Evolutionary conservation across 306 rosid genomes (phyloP).

Genomic region (Alnus glutinosa): DNA sequence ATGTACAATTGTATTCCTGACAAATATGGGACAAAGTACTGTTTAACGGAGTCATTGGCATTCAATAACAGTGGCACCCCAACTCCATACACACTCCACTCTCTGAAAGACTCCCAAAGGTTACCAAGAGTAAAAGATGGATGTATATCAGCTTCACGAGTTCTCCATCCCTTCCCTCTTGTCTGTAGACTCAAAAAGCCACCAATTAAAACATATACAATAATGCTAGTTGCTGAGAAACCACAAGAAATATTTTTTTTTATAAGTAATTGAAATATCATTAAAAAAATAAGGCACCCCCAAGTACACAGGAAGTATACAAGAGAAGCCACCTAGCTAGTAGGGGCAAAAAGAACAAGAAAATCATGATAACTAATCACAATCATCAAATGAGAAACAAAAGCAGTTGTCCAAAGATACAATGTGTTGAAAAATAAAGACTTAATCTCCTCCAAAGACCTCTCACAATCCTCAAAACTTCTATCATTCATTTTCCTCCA

Average conservation of each 20-base stretch:
- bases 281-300: too few relatives aligned
- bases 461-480: too few relatives aligned
- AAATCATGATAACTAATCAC: too few relatives aligned
- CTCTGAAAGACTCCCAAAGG: constrained; percentile 53
- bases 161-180: constrained; percentile 29
- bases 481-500: too few relatives aligned
- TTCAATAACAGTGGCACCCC: constrained; percentile 50
- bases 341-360: too few relatives aligned
- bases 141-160: constrained; percentile 17
- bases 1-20: constrained; percentile 57
- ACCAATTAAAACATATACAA: constrained; percentile 22
- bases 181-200: constrained; percentile 34
- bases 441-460: too few relatives aligned
- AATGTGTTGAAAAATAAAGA: too few relatives aligned
- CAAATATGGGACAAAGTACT: constrained; percentile 55
- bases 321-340: too few relatives aligned
- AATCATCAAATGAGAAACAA: too few relatives aligned
- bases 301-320: too few relatives aligned
- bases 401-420: too few relatives aligned
- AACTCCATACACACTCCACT: constrained; percentile 62
- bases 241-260: neutral
- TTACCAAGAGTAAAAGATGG: constrained; percentile 50
- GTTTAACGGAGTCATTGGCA: constrained; percentile 31
- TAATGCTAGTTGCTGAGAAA: neutral
- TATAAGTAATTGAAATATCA: too few relatives aligned